Base-by-base conservation (phyloP, 2,329 filamentous ascomycete genomes). In the Lasiodiplodia sp. region DNA sequence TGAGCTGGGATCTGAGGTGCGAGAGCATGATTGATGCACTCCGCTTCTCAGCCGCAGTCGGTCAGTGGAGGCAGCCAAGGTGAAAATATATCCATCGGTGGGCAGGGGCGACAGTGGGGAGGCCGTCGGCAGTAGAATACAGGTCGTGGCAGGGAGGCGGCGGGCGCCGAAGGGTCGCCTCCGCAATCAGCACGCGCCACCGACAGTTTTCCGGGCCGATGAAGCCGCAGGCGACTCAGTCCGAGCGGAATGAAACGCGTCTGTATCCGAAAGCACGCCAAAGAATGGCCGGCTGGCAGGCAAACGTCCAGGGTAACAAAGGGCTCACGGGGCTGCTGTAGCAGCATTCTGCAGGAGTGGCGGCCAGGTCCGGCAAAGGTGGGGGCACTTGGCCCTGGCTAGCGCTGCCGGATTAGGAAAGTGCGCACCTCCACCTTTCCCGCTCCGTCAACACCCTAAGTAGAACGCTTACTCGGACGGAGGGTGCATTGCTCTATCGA, bases 31-130 rank as follows among this genome's bases (percentile, higher is more conserved):
- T 34, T 6, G 37, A 31, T 37, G n/a, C n/a, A 28, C 40, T 31
- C 58, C 58, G 44, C 8, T 38, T 11, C 23, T 67, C 65, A 67
- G 21, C 65, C 65, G 56, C 40, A 67, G 49, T 67, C 65, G 21
- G 28, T 40, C 31, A 52, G 49, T 40, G 31, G 47, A 38, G 31
- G 65, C 38, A 47, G 44, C 10, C 21, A 23, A 11, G 12, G 55
- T 47, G n/a, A 14, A 16, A 49, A 51, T 23, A 37, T 28, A 28
- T 31, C 65, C 65, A 67, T 67, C 38, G 60, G 55, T 60, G 53
- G 44, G 31, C 12, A 60, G 40, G 44, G 55, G 40, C 37, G 58
- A 63, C 40, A 37, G 58, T 63, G 58, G 58, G 58, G 44, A 51
- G 11, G 40, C 25, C 58, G 58, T 16, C 40, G 31, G 47, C 60